Percentiles rank a stretch among this genome's conserved stretches.
phyloP scores from a whole-genome alignment of 2,329 filamentous ascomycete genomes.

The Biscogniauxia mediterranea region DNA sequence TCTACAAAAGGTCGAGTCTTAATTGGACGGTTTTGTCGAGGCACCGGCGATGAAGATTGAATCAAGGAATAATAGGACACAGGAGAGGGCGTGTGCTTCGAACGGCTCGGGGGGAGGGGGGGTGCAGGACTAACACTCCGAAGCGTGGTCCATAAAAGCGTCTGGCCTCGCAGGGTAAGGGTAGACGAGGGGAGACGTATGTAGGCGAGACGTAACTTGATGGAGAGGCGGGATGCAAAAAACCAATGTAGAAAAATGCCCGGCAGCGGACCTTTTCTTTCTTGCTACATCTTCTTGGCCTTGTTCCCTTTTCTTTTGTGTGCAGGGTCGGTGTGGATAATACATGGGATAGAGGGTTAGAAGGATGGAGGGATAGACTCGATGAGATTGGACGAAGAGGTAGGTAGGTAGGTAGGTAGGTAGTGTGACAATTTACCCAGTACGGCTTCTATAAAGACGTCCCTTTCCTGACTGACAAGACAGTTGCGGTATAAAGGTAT shows the following conservation, averaged over 20 bases:
- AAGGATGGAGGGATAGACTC: conserved; percentile 5
- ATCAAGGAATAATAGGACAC: conserved; percentile 4
- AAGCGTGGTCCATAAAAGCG: conserved; percentile 20
- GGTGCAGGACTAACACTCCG: conserved; percentile 30
- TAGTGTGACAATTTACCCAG: not conserved
- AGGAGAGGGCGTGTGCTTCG: conserved; percentile 21
- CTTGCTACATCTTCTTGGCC: too few species aligned
- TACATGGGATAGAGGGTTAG: too few species aligned
- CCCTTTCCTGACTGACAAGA: conserved; percentile 1
- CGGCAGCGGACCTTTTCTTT: conserved; percentile 8
- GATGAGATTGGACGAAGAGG: conserved; percentile 16
- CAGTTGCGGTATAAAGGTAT: not conserved
- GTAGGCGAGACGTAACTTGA: not conserved
- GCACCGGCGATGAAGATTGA: conserved; percentile 21
- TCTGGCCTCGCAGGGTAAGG: conserved; percentile 29
- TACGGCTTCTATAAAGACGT: conserved; percentile 4
- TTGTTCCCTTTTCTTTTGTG: conserved; percentile 6
- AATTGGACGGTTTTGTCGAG: conserved; percentile 27
- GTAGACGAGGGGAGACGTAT: conserved; percentile 23
- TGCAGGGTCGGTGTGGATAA: conserved; percentile 12
- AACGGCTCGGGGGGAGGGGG: conserved; percentile 29
- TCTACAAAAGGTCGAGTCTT: conserved; percentile 19
- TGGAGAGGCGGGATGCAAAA: conserved; percentile 17
- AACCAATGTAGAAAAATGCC: conserved; percentile 25
- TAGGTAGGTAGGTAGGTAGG: too few species aligned